phyloP scores from a whole-genome alignment of 768 basidiomycete species.

The Macrocybe gigantea region DNA sequence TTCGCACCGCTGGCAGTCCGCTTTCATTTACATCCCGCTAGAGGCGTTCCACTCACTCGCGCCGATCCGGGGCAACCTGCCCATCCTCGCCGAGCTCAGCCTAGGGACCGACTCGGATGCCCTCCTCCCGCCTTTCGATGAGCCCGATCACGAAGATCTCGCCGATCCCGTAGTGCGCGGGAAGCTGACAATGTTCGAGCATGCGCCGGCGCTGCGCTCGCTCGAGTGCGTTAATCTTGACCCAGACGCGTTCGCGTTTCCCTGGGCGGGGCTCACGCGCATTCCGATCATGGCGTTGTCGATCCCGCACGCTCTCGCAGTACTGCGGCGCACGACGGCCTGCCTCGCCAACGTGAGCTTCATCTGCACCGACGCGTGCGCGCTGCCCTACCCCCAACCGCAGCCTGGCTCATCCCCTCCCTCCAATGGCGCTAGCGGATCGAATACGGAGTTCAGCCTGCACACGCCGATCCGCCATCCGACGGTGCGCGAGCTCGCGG shows the following conservation, averaged over 20 bases:
- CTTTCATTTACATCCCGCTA: slow-evolving; percentile 16
- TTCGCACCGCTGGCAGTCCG: slow-evolving; percentile 13
- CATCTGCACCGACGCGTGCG: slow-evolving; percentile 9
- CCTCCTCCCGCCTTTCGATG: not conserved
- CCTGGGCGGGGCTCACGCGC: slow-evolving; percentile 13
- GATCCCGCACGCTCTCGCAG: not conserved
- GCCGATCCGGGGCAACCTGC: slow-evolving; percentile 14
- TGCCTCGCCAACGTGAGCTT: slow-evolving; percentile 12
- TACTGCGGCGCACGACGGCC: slow-evolving; percentile 10
- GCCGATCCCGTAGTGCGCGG: not conserved
- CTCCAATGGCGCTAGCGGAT: slow-evolving; percentile 1
- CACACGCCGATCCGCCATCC: slow-evolving; percentile 18
- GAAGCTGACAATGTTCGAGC: slow-evolving; percentile 12
- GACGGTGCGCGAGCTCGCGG: slow-evolving; percentile 26
- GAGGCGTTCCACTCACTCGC: slow-evolving; percentile 11
- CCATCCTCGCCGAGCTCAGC: slow-evolving; percentile 13
- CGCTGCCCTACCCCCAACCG: not conserved
- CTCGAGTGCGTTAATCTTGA: slow-evolving; percentile 17
- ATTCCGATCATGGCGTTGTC: slow-evolving; percentile 12
- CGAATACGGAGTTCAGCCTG: too few relatives aligned
- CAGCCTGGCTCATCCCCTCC: not conserved
- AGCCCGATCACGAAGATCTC: not conserved
- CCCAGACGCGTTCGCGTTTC: slow-evolving; percentile 15
- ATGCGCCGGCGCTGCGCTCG: slow-evolving; percentile 13
- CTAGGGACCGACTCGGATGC: slow-evolving; percentile 12